Percentiles rank a stretch among this genome's conserved stretches.
Evolutionary conservation across 2,329 filamentous ascomycete species (phyloP).

Genomic region (Pseudogymnoascus destructans): DNA sequence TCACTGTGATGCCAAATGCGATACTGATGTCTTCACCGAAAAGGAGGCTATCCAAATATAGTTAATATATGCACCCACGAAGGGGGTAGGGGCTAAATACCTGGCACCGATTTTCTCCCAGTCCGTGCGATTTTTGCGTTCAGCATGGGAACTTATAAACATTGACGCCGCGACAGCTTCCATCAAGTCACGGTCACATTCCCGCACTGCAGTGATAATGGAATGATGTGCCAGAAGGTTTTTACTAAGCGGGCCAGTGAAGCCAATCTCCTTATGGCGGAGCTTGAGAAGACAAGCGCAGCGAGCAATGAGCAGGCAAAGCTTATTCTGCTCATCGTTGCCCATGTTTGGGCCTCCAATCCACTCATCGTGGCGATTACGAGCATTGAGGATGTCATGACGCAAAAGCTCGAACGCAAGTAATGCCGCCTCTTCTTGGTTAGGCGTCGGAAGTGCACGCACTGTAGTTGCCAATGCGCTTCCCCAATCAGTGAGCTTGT

Average conservation of each 20-base stretch:
- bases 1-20: conserved; percentile 64
- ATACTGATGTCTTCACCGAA: conserved; percentile 60
- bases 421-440: conserved; percentile 63
- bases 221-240: conserved; percentile 80
- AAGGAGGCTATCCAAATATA: conserved; percentile 38
- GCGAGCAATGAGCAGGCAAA: conserved; percentile 72
- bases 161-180: conserved; percentile 72
- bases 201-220: conserved; percentile 65
- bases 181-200: conserved; percentile 66
- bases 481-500: conserved; percentile 75
- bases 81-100: conserved; percentile 32
- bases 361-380: conserved; percentile 42
- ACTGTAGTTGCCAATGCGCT: conserved; percentile 62
- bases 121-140: conserved; percentile 47
- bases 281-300: conserved; percentile 74
- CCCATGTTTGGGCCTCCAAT: conserved; percentile 43
- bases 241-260: conserved; percentile 86
- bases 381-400: conserved; percentile 62
- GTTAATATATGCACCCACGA: conserved; percentile 7
- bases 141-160: conserved; percentile 67
- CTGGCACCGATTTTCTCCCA: conserved; percentile 54
- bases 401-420: conserved; percentile 77
- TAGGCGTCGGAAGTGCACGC: conserved; percentile 40
- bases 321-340: conserved; percentile 59
- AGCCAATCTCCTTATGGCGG: conserved; percentile 73